These are phyloP conservation scores for Penicillium goetzii DNA, from an alignment of 495 filamentous ascomycete genomes.

Conservation along the genomic window DNA sequence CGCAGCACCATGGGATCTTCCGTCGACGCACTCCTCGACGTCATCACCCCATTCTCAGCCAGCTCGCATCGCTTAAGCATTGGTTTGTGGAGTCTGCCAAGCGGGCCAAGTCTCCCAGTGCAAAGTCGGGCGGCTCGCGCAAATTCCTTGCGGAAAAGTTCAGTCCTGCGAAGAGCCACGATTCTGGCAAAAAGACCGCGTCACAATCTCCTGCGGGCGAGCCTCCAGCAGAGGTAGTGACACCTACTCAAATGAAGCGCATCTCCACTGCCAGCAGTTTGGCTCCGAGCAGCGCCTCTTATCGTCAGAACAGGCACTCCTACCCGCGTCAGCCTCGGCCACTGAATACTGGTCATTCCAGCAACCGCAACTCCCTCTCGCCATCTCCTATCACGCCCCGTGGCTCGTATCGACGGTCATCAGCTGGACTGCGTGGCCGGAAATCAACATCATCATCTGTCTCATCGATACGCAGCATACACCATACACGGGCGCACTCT, in stretches of 20 bases:
- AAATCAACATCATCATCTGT: constrained; percentile 97
- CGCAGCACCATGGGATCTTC: constrained; percentile 57
- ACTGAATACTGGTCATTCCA: constrained; percentile 57
- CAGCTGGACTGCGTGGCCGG: constrained; percentile 79
- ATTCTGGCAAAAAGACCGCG: constrained; percentile 37
- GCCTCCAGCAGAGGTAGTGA: constrained; percentile 32
- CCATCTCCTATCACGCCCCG: constrained; percentile 88
- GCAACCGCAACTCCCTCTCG: constrained; percentile 80
- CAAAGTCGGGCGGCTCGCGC: constrained; percentile 39
- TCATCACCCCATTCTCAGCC: constrained; percentile 73
- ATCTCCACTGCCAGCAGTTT: constrained; percentile 51
- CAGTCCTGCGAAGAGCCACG: constrained; percentile 48
- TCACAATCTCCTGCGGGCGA: constrained; percentile 28
- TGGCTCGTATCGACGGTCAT: constrained; percentile 75
- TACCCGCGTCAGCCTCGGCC: constrained; percentile 55
- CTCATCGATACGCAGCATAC: constrained; percentile 88
- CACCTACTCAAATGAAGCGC: constrained; percentile 50
- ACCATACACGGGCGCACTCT: constrained; percentile 83
- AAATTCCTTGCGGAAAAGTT: constrained; percentile 50
- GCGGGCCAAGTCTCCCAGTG: constrained; percentile 67
- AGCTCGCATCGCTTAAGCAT: constrained; percentile 83
- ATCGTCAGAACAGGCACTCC: constrained; percentile 50
- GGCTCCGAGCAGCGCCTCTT: constrained; percentile 51
- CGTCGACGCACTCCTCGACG: constrained; percentile 59
- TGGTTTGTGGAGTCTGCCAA: constrained; percentile 83